Base-by-base conservation (phyloP, 331 rosid species). In the Acacia pycnantha region DNA sequence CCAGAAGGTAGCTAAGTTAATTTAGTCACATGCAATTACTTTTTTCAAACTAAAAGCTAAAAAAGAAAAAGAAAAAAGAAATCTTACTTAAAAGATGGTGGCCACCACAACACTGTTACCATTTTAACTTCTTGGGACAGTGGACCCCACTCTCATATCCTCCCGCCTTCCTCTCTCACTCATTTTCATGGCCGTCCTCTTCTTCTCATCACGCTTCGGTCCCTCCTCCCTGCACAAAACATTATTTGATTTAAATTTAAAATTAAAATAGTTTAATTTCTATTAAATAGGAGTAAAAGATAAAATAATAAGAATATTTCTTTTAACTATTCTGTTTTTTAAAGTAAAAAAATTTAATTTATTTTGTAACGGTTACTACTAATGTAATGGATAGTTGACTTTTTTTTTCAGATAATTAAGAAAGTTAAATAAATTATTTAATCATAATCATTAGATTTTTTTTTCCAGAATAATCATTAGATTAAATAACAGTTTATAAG, bases 61-160 rank as follows among this genome's bases (percentile, higher is more conserved):
- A 71, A 1, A 6, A 44, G 1, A 26, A 2, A 4, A 70, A 26
- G 56, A 0, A 5, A 47, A 80, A 4, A n/a, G n/a, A n/a, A 64
- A 3, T 6, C 6, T 31, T 26, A 70, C 46, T n/a, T 6, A 43
- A 72, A 79, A n/a, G n/a, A n/a, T n/a, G 0, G 6, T 41, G 71
- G 19, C 14, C 29, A 24, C 5, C 31, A 43, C 66, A 22, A 3
- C 77, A 56, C 16, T 77, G 24, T 14, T 31, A 33, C 37, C 14
- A 21, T 13, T 24, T 27, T 70, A 43, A 68, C 51, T 69, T 54
- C 40, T 19, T 33, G 33, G 7, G 31, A 5, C 9, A 9, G 48
- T 82, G 80, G 89, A 50, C 3, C 89, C 93, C 82, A 85, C 65
- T 18, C 54, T 37, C 26, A 22, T 77, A 81, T 84, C 89, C 91